Evolutionary conservation across 1,139 yeast species (phyloP).

Genomic region (Taphrina communis): DNA sequence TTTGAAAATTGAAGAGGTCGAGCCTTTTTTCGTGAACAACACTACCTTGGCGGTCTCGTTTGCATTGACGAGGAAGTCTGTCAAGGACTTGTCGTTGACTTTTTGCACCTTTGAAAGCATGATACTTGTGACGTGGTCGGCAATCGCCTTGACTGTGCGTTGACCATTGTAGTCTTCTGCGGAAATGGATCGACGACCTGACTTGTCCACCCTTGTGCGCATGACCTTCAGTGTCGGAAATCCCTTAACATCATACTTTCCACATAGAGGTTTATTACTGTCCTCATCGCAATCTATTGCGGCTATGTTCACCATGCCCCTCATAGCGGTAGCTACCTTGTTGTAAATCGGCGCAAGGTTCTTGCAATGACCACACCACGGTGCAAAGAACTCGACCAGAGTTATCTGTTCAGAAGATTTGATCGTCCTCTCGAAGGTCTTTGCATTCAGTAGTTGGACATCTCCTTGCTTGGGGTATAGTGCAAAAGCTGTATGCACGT

Average conservation of each 20-base stretch:
- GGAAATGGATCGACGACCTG: conserved; percentile 14
- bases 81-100: conserved; percentile 4
- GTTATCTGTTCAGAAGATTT: conserved; percentile 77
- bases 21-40: conserved; percentile 35
- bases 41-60: conserved; percentile 28
- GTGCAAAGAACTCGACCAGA: conserved; percentile 91
- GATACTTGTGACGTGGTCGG: conserved; percentile 1
- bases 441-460: conserved; percentile 54
- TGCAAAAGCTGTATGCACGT: neutral
- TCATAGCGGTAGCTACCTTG: conserved; percentile 54
- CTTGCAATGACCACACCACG: conserved; percentile 99
- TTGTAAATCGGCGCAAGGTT: conserved; percentile 79
- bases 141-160: conserved; percentile 37
- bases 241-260: conserved; percentile 62
- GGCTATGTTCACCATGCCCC: conserved; percentile 52
- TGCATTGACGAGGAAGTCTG: neutral
- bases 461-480: conserved; percentile 15
- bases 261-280: conserved; percentile 33
- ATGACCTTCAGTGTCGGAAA: conserved; percentile 87
- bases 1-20: conserved; percentile 16
- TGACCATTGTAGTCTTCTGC: conserved; percentile 40
- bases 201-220: conserved; percentile 8
- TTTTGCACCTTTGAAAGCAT: conserved; percentile 33
- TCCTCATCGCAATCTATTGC: conserved; percentile 43
- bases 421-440: conserved; percentile 74